Conservation (phyloP, 495 filamentous ascomycete species). For the Choiromyces venosus region DNA sequence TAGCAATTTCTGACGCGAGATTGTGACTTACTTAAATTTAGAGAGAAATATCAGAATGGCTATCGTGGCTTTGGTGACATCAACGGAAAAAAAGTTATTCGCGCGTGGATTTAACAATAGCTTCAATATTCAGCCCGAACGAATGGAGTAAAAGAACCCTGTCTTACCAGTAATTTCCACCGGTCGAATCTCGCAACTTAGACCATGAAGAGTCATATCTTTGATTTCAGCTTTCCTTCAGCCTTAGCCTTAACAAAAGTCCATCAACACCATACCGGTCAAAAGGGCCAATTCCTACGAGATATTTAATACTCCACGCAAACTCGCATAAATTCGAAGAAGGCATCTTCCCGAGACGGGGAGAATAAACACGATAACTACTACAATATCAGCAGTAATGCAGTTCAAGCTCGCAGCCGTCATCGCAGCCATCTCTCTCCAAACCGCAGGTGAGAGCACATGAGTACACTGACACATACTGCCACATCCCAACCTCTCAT, state of each 20-base stretch:
- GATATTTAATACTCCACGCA: background rate
- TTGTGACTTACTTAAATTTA: no score
- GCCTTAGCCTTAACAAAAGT: background rate
- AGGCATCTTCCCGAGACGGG: background rate
- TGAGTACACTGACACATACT: background rate
- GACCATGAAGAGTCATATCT: background rate
- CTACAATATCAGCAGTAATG: background rate
- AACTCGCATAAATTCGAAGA: background rate
- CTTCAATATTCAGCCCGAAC: no score
- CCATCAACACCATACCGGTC: background rate
- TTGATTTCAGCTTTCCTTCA: background rate
- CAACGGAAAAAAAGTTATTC: no score
- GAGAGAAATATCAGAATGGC: no score
- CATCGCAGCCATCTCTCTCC: background rate
- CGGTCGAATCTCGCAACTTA: background rate
- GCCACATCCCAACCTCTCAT: no score
- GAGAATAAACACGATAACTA: background rate
- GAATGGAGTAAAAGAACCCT: background rate
- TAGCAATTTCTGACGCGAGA: no score
- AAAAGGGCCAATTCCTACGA: accelerated
- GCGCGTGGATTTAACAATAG: no score
- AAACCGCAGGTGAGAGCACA: background rate
- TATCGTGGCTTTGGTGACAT: no score
- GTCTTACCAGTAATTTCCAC: background rate
- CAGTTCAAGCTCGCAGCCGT: background rate